Evolutionary conservation across 306 rosid genomes (phyloP), one percentile per base, ranked within the genome.

Genomic region (Cucumis melo): DNA sequence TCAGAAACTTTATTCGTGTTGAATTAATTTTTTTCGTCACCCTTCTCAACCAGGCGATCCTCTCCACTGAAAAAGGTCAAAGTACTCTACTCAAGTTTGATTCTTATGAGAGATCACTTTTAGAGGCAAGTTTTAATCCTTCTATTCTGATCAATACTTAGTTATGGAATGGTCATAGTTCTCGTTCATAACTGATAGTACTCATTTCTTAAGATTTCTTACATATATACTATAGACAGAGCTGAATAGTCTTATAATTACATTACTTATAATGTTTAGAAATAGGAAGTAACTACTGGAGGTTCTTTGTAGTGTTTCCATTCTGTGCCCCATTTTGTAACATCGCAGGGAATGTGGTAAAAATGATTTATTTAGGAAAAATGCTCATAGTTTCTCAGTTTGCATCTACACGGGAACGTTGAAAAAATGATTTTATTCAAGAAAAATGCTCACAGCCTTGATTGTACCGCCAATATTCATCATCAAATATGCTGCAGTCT

Each of bases 41-140:
- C 61, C 39, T 24, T n/a, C 29, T 38, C 55, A 38, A 63, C 53
- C 78, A 93, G 97, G 97, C 89, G 77, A 78, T 93, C 78, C 96
- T 93, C 79, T 91, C 97, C 29, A 93, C 97, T 78, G 90, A 88
- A 84, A 88, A 88, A 77, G 97, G 98, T 70, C 97, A 87, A 82
- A 78, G 74, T 66, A 82, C 89, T 78, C 79, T 91, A 78, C 77
- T 50, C 78, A 86, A 92, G 50, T 90, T 91, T 78, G 91, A 87
- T 86, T 87, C 89, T 53, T 84, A 88, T 76, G 88, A 91, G 84
- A 91, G 86, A 80, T 88, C 93, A 80, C 86, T 93, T 57, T 80
- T 91, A 81, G 91, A 87, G 98, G 97, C 86, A 83, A 78, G 80
- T 73, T 54, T 75, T 50, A 42, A 10, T 78, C 19, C 60, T 23